These are phyloP conservation scores for Eimeria acervulina DNA, from an alignment of 169 alveolate genomes.

Conservation along the genomic window DNA sequence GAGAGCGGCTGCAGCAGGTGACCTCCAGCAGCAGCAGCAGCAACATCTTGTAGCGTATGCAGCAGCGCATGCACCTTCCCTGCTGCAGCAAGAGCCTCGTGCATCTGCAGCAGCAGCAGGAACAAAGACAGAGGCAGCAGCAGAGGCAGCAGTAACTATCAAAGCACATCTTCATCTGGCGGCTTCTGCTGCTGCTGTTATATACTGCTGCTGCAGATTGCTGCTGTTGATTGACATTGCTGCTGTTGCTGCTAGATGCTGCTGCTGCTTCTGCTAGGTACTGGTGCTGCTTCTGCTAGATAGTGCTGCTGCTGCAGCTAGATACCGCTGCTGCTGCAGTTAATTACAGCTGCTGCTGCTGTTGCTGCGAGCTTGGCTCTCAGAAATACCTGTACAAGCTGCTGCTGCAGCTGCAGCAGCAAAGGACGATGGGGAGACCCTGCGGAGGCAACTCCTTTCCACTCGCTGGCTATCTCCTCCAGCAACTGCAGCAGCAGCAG, in stretches of 20 bases:
- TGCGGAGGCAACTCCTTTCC: not conserved
- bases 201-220: not conserved
- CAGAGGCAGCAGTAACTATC: not conserved
- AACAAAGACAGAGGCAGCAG: not conserved
- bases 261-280: too few species aligned
- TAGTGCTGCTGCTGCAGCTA: too few species aligned
- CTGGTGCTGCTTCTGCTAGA: conserved; percentile 2
- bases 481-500: conserved; percentile 36
- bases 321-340: not conserved
- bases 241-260: conserved; percentile 5
- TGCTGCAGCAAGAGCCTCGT: conserved; percentile 28
- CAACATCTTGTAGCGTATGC: conserved; percentile 27
- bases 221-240: too few species aligned
- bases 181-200: conserved; percentile 12
- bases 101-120: conserved; percentile 5
- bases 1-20: conserved; percentile 32
- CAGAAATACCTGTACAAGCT: too few species aligned
- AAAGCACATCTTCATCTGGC: not conserved
- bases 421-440: not conserved
- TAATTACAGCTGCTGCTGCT: too few species aligned
- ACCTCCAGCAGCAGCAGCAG: conserved; percentile 9
- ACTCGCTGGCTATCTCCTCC: not conserved
- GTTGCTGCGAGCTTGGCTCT: too few species aligned
- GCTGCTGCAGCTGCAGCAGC: conserved; percentile 28
- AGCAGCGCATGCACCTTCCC: conserved; percentile 48